Percentiles rank a stretch among this genome's conserved stretches.
Evolutionary conservation across 176 grass and related monocot genomes (phyloP).

Genomic region (Alloteropsis semialata): DNA sequence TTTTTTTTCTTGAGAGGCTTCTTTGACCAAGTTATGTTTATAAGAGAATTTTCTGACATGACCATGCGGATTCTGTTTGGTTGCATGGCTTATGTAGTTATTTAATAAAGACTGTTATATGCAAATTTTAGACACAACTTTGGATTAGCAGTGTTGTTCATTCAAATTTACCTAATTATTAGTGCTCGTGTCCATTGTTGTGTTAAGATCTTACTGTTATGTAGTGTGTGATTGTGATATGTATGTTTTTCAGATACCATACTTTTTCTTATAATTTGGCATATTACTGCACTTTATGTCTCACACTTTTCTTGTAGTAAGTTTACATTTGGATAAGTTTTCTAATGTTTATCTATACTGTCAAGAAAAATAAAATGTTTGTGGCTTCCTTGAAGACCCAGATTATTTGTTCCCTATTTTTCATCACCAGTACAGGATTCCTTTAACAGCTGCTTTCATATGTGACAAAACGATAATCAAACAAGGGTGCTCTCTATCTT

Average conservation of each 20-base stretch:
- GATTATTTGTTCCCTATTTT: constrained; percentile 1
- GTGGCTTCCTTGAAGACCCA: neutral
- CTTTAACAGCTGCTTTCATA: neutral
- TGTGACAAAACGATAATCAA: constrained; percentile 3
- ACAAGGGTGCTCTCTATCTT: constrained; percentile 18
- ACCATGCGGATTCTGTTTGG: neutral
- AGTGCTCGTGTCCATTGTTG: neutral
- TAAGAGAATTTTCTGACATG: neutral
- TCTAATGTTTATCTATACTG: neutral
- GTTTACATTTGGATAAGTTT: neutral
- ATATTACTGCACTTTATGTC: neutral
- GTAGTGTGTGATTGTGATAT: neutral
- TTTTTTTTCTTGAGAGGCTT: neutral
- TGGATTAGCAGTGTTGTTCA: neutral
- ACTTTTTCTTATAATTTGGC: neutral
- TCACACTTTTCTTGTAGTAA: neutral
- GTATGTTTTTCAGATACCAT: neutral
- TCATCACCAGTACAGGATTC: neutral
- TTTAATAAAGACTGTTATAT: neutral
- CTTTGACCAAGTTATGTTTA: neutral
- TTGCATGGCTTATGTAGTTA: neutral
- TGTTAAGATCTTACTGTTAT: neutral
- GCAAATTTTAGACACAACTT: neutral
- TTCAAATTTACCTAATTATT: neutral
- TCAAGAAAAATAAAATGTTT: neutral